Base-by-base conservation (phyloP, 352 stramenopile genomes). In the Phytophthora citricola region DNA sequence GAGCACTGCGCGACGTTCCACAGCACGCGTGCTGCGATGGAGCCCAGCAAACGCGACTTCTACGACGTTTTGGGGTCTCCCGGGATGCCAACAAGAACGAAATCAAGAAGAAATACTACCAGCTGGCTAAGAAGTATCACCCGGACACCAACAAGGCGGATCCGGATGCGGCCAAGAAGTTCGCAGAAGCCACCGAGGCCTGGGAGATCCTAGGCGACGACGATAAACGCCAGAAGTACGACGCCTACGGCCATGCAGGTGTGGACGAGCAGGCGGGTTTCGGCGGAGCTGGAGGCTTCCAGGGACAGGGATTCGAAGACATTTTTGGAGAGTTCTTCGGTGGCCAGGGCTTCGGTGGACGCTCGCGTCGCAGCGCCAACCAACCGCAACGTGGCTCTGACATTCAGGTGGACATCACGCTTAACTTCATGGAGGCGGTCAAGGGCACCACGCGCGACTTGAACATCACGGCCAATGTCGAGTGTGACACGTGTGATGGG, bases 81-180 rank as follows among this genome's bases (percentile, higher is more conserved):
- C 83, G 75, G 32, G 81, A 90, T 45, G 93, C 96, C 5, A 83
- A 90, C 63, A 98, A 99, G 81, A 94, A 80, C 57, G 92, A 98
- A 49, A 98, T 99, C 71, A 99, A 99, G 85, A 99, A 99, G 79
- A 97, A 97, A 69, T 98, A 98, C 79, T 98, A 98, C 73, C 91
- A 98, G 63, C 67, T 99, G 43, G 97, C 95, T 36, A 98, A 98
- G 77, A 96, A 99, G 79, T 98, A 98, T 80, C 97, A 99, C 71
- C 97, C 97, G 7, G 97, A 99, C 71, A 97, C 97, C 43, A 99
- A 99, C 80, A 98, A 98, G 69, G 84, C 91, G 46, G 91, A 98
- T 57, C 88, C 88, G 43, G 63, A 97, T 48, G 89, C 93, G 1
- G 79, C 87, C 36, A 90, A 97, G 58, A 98, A 98, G 79, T 98